phyloP scores from a whole-genome alignment of 2,329 filamentous ascomycete species.

The Fusarium sp. region DNA sequence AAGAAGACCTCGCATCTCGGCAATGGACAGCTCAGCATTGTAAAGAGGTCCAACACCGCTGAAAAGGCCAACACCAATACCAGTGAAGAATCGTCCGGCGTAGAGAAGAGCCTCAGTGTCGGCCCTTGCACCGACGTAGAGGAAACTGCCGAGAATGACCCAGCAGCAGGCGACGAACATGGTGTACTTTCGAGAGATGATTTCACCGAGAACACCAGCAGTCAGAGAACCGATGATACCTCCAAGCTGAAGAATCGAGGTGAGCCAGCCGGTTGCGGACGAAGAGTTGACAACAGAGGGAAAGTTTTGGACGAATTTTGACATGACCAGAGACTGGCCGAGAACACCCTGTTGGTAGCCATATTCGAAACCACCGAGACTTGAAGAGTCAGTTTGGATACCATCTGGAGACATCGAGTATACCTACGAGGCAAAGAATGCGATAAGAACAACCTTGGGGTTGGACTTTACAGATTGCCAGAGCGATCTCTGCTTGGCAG shows the following conservation, averaged over 20 bases:
- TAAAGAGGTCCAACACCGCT: constrained; percentile 59
- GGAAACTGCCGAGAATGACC: constrained; percentile 58
- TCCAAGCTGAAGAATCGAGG: constrained; percentile 61
- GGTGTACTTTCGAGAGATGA: constrained; percentile 63
- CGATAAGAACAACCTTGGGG: constrained; percentile 41
- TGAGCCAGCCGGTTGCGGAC: constrained; percentile 62
- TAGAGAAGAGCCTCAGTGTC: constrained; percentile 56
- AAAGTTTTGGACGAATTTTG: constrained; percentile 60
- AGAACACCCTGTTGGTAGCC: constrained; percentile 63
- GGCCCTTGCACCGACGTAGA: constrained; percentile 57
- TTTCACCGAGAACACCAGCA: constrained; percentile 60
- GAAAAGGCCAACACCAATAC: constrained; percentile 60
- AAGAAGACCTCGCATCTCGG: constrained; percentile 73
- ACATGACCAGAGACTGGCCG: constrained; percentile 65
- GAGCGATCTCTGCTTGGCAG: too few species aligned
- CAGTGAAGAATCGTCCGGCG: constrained; percentile 61
- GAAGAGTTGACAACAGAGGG: constrained; percentile 59
- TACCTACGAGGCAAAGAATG: constrained; percentile 43
- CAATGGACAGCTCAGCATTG: constrained; percentile 65
- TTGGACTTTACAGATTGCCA: constrained; percentile 7
- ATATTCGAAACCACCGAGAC: constrained; percentile 43
- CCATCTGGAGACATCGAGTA: not conserved
- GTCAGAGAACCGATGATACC: constrained; percentile 61
- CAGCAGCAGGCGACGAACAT: constrained; percentile 62
- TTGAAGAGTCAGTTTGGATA: not conserved